phyloP scores from a whole-genome alignment of 768 basidiomycete genomes.

The Amanita phalloides region DNA sequence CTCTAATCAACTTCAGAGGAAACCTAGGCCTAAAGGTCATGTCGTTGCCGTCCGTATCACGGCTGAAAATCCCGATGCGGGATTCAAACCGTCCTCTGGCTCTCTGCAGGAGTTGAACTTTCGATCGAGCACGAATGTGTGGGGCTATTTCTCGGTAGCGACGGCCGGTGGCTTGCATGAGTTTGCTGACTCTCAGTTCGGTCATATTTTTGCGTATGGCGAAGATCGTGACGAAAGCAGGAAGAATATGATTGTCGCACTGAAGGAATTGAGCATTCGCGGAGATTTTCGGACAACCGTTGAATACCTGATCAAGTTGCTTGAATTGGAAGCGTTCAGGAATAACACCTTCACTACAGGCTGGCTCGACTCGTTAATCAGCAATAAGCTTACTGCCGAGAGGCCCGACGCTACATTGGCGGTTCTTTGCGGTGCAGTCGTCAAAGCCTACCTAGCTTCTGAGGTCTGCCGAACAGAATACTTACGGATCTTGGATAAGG shows the following conservation, averaged over 20 bases:
- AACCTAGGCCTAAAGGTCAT: slow-evolving; percentile 94
- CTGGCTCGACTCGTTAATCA: slow-evolving; percentile 96
- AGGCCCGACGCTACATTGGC: slow-evolving; percentile 88
- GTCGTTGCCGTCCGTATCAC: slow-evolving; percentile 99
- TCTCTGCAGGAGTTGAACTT: slow-evolving; percentile 98
- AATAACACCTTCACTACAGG: slow-evolving; percentile 98
- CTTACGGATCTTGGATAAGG: slow-evolving; percentile 93
- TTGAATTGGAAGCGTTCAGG: slow-evolving; percentile 93
- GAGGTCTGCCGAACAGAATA: slow-evolving; percentile 90
- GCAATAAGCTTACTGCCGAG: slow-evolving; percentile 94
- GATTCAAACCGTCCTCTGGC: slow-evolving; percentile 98
- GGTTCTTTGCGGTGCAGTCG: slow-evolving; percentile 92
- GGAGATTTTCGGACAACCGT: slow-evolving; percentile 98
- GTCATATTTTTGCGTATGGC: slow-evolving; percentile 98
- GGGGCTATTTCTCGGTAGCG: slow-evolving; percentile 99
- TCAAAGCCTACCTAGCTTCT: slow-evolving; percentile 86
- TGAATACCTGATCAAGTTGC: slow-evolving; percentile 96
- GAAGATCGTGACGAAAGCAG: slow-evolving; percentile 90
- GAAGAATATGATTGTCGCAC: slow-evolving; percentile 99
- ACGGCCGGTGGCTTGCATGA: slow-evolving; percentile 96
- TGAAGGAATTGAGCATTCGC: slow-evolving; percentile 97
- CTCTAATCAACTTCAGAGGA: slow-evolving; percentile 80
- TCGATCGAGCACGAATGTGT: slow-evolving; percentile 97
- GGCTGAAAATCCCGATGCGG: slow-evolving; percentile 98
- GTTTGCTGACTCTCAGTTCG: slow-evolving; percentile 98